Percentiles rank a stretch among this genome's conserved stretches.
These are phyloP conservation scores for Fusarium ramigenum DNA, from an alignment of 2,329 filamentous ascomycete genomes.

Conservation along the genomic window DNA sequence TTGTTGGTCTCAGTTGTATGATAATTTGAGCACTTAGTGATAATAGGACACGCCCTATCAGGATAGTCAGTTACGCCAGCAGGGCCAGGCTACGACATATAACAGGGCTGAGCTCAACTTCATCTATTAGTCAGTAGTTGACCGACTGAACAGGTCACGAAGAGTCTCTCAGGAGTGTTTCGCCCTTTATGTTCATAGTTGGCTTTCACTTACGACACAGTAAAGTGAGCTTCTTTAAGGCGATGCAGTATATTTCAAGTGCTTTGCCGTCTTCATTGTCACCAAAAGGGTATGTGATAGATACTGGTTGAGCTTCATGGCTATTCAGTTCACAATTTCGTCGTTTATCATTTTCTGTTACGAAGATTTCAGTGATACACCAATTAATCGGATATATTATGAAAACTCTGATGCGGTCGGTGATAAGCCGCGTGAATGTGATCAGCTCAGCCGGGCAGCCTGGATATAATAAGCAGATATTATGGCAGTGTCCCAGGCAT, in stretches of 20 bases:
- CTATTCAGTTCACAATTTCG: neutral
- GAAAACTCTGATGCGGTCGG: neutral
- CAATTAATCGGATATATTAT: neutral
- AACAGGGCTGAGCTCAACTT: neutral
- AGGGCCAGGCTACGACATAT: neutral
- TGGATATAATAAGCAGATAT: constrained; percentile 17
- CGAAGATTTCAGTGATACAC: neutral
- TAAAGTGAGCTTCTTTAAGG: too few species aligned
- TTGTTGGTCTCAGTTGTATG: neutral
- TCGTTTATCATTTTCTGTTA: neutral
- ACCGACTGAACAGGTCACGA: neutral
- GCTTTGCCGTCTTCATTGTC: neutral
- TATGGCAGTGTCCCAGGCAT: neutral
- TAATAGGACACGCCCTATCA: neutral
- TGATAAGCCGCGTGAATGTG: neutral
- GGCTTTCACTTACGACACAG: neutral
- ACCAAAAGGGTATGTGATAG: neutral
- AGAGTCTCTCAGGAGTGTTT: neutral
- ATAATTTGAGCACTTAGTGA: neutral
- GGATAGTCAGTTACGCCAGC: too few species aligned
- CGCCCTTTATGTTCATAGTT: neutral
- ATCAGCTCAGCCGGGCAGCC: neutral
- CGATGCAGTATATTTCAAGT: neutral
- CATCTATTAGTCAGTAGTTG: neutral
- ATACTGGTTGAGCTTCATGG: neutral